These are phyloP conservation scores for Aspergillus amoenus DNA, from an alignment of 2,329 filamentous ascomycete genomes.

Conservation along the genomic window DNA sequence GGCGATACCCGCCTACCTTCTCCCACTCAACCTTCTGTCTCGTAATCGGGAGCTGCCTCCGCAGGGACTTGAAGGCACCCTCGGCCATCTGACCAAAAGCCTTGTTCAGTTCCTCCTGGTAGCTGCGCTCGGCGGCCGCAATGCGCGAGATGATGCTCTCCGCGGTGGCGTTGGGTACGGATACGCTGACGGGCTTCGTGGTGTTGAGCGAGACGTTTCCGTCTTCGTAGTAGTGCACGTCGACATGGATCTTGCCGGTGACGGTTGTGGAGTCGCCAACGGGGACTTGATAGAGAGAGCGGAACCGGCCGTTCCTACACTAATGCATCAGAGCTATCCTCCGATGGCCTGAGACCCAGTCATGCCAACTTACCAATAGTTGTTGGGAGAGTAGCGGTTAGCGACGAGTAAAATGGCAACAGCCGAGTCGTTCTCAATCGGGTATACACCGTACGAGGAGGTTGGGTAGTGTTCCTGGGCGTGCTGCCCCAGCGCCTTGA, in stretches of 20 bases:
- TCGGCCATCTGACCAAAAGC: slow-evolving; percentile 87
- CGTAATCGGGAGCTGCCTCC: slow-evolving; percentile 91
- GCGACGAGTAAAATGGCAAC: slow-evolving; percentile 83
- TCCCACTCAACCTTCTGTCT: slow-evolving; percentile 99
- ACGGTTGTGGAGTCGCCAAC: slow-evolving; percentile 60
- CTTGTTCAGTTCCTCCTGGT: slow-evolving; percentile 92
- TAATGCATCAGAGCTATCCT: not conserved
- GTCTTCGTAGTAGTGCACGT: slow-evolving; percentile 99
- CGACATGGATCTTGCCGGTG: slow-evolving; percentile 80
- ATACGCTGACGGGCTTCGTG: slow-evolving; percentile 69
- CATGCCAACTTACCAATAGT: slow-evolving; percentile 72
- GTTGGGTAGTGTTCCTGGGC: slow-evolving; percentile 85
- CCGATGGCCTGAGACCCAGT: not conserved
- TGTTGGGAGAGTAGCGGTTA: slow-evolving; percentile 96
- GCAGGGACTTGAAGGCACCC: slow-evolving; percentile 89
- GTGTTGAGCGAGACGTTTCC: slow-evolving; percentile 93
- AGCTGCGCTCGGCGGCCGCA: slow-evolving; percentile 78
- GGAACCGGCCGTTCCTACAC: slow-evolving; percentile 89
- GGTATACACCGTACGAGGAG: slow-evolving; percentile 78
- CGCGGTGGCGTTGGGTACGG: slow-evolving; percentile 60
- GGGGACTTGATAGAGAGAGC: slow-evolving; percentile 78
- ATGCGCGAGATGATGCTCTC: slow-evolving; percentile 78
- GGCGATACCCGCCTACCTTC: slow-evolving; percentile 88
- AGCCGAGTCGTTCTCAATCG: slow-evolving; percentile 70
- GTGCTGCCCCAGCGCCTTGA: slow-evolving; percentile 74